Conservation (phyloP, 441 rosid genomes). For the Lepidium campestre region DNA sequence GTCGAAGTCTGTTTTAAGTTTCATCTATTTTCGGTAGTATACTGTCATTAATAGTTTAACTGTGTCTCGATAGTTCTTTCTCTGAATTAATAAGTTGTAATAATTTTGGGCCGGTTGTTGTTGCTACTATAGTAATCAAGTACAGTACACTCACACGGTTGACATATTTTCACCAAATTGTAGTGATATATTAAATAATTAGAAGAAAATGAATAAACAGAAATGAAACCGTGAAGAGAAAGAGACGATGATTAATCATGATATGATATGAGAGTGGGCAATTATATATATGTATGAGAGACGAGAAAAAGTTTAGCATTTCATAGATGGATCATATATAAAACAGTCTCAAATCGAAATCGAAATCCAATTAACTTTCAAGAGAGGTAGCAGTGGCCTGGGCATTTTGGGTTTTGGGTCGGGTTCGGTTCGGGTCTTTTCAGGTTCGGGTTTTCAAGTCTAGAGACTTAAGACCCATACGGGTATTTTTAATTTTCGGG, state of each 20-base stretch:
- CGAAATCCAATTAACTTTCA: too few relatives aligned
- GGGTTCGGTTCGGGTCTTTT: too few relatives aligned
- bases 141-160: conserved; percentile 14
- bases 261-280: conserved; percentile 6
- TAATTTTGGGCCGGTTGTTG: neutral
- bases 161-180: conserved; percentile 1
- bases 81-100: neutral
- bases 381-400: too few relatives aligned
- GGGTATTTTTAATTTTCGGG: too few relatives aligned
- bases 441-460: too few relatives aligned
- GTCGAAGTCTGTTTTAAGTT: neutral
- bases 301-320: neutral
- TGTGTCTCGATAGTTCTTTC: neutral
- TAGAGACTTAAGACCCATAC: too few relatives aligned
- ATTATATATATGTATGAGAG: neutral
- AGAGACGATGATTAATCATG: conserved; percentile 19
- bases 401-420: too few relatives aligned
- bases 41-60: neutral
- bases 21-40: neutral
- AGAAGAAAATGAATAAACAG: neutral
- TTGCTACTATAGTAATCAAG: conserved; percentile 3
- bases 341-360: too few relatives aligned
- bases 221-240: conserved; percentile 21
- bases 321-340: conserved; percentile 7
- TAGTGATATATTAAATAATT: neutral